These are phyloP conservation scores for Melocanna baccifera DNA, from an alignment of 176 grass and related monocot species.

Conservation along the genomic window DNA sequence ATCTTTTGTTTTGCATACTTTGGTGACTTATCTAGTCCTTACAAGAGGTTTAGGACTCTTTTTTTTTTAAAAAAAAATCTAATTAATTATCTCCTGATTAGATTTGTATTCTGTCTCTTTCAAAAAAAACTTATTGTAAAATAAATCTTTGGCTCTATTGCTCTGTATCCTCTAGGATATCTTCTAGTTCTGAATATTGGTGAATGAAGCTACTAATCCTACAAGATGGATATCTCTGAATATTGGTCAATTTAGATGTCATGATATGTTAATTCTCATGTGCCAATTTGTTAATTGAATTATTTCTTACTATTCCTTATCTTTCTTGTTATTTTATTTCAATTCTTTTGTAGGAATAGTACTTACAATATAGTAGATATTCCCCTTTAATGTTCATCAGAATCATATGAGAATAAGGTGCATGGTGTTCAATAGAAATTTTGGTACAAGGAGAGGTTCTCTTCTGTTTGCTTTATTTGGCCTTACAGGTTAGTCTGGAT, in stretches of 20 bases:
- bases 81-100: conserved; percentile 11
- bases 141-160: background rate
- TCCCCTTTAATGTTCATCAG: background rate
- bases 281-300: background rate
- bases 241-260: background rate
- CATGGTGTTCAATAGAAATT: conserved; percentile 8
- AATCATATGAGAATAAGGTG: background rate
- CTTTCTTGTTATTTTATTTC: background rate
- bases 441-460: conserved; percentile 46
- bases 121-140: background rate
- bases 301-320: background rate
- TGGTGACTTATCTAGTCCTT: background rate
- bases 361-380: background rate
- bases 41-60: background rate
- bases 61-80: background rate
- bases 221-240: background rate
- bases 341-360: background rate
- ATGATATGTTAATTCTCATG: background rate
- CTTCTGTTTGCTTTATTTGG: conserved; percentile 43
- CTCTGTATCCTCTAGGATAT: conserved; percentile 11
- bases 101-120: background rate
- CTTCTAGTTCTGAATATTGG: background rate
- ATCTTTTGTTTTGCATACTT: background rate
- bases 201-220: background rate
- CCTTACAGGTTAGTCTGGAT: conserved; percentile 61